Evolutionary conservation across 306 rosid species (phyloP), one percentile per base, ranked within the genome.

Genomic region (Quercus parvula): DNA sequence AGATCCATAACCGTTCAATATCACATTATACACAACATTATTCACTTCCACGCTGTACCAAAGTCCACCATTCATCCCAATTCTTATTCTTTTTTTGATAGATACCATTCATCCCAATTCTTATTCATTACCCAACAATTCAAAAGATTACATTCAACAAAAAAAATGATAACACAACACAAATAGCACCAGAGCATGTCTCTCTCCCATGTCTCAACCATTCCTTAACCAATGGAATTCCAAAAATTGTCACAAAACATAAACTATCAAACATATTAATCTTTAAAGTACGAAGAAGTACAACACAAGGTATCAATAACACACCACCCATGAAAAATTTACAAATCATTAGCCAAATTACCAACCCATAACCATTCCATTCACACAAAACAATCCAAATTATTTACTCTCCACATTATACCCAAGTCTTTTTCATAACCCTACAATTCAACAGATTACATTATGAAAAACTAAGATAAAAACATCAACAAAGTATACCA

Each of bases 191-290:
- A 30, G 51, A 44, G 80, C 86, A 78, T 69, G 82, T 18, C 18
- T 12, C 58, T 12, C 67, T 78, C 71, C 77, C 85, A 81, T 78
- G 83, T 85, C 22, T 70, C 75, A 61, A 54, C 83, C 75, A 78
- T 85, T 69, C 41, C 73, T 72, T 61, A 80, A 67, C 71, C 25
- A 67, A 67, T 33, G 25, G 35, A 22, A 7, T 67, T n/a, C 24
- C n/a, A 4, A 49, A 7, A 18, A 18, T 31, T 19, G 71, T 67
- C 49, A 67, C 25, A 38, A 31, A 7, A 10, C 17, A 31, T 75
- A 61, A 73, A 28, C 75, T 62, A 73, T 81, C 91, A 85, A 88
- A 49, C 44, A 12, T 12, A 2, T 12, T 12, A 11, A 49, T 49
- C 54, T 12, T 49, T 49, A 12, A 63, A 63, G 19, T 19, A 67